A percentile compares a stretch with the other conserved stretches of the same genome.
Conservation (phyloP, 305 asterid genomes). For the Stenogyne calaminthoides region DNA sequence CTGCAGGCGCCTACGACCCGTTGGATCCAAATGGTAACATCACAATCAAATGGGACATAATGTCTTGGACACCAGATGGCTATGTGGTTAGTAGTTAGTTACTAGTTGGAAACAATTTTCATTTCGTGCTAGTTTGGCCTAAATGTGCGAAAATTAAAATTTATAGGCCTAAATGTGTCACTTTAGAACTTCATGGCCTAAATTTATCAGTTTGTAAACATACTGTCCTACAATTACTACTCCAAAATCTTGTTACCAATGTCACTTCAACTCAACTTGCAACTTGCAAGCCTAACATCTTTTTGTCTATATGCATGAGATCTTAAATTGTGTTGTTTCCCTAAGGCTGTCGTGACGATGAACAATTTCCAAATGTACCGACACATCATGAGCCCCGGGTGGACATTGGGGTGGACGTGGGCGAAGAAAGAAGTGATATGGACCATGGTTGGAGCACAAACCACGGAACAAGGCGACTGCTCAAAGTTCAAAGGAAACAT, state of each 20-base stretch:
- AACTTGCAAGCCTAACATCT: no score
- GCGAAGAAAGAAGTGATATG: constrained; percentile 86
- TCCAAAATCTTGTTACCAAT: no score
- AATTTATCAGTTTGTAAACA: neutral
- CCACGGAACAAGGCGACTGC: constrained; percentile 91
- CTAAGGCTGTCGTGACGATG: constrained; percentile 74
- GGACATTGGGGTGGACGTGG: constrained; percentile 90
- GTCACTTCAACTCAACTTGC: neutral
- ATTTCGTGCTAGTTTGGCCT: neutral
- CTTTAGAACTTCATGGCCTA: neutral
- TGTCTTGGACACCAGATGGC: constrained; percentile 97
- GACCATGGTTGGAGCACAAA: constrained; percentile 76
- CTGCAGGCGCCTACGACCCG: constrained; percentile 81
- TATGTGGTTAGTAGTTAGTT: constrained; percentile 54
- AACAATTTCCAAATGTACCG: constrained; percentile 86
- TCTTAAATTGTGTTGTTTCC: neutral
- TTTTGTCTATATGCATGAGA: neutral
- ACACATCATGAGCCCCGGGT: constrained; percentile 87
- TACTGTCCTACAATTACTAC: neutral
- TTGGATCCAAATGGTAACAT: constrained; percentile 91
- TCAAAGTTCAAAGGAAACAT: constrained; percentile 77
- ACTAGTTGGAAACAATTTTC: no score
- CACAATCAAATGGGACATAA: constrained; percentile 90
- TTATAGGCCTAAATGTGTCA: neutral
- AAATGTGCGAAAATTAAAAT: no score